These are phyloP conservation scores for Tricholoma bakamatsutake DNA, from an alignment of 768 basidiomycete species.

Conservation along the genomic window DNA sequence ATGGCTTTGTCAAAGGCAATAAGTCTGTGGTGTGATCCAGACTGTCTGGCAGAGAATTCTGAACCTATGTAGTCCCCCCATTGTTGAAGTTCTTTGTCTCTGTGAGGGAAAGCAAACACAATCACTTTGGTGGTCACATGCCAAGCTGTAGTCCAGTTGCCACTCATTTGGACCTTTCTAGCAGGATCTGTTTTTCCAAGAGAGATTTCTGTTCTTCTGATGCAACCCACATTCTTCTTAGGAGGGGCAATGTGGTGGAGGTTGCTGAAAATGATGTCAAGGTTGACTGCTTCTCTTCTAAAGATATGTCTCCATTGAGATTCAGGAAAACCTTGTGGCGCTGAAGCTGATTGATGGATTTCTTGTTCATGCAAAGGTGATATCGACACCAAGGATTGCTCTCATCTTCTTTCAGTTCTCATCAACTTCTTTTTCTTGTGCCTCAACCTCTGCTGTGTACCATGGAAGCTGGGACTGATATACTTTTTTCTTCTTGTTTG, in stretches of 20 bases:
- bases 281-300: neutral
- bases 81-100: constrained; percentile 11
- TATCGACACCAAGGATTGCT: neutral
- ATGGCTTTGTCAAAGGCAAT: neutral
- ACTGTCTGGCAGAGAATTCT: constrained; percentile 13
- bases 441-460: neutral
- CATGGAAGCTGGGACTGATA: neutral
- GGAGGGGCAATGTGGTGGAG: neutral
- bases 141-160: constrained; percentile 14
- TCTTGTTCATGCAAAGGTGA: neutral
- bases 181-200: neutral
- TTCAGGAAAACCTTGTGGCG: neutral
- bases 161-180: neutral
- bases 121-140: constrained; percentile 8
- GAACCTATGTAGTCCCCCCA: constrained; percentile 19
- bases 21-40: constrained; percentile 16
- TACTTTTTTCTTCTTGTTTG: neutral
- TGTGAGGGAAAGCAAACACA: constrained; percentile 20
- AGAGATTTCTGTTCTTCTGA: neutral
- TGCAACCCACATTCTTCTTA: neutral
- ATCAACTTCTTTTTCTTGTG: neutral
- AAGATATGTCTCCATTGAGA: neutral
- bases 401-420: neutral
- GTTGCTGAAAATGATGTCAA: neutral
- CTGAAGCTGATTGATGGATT: neutral